Evolutionary conservation across 176 grass and related monocot genomes (phyloP).

Genomic region (Hyparrhenia diplandra): DNA sequence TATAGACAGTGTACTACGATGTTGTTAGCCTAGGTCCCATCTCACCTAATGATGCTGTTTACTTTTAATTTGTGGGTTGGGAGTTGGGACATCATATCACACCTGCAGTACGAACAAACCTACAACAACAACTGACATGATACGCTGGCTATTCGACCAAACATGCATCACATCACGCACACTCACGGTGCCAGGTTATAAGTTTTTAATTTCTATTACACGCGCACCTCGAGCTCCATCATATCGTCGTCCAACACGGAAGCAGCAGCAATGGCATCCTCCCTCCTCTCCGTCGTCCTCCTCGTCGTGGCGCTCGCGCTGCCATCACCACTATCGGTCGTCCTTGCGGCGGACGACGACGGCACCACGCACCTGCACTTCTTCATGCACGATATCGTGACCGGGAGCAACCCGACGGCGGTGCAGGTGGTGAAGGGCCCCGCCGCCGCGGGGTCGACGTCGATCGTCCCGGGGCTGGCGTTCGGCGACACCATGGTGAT

Average conservation of each 20-base stretch:
- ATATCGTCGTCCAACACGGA: too few relatives aligned
- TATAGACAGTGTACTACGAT: too few relatives aligned
- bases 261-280: neutral
- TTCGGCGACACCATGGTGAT: slow-evolving; percentile 33
- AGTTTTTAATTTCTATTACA: too few relatives aligned
- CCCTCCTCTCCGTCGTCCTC: neutral
- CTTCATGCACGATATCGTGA: slow-evolving; percentile 40
- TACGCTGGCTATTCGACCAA: too few relatives aligned
- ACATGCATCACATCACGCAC: neutral
- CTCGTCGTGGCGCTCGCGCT: neutral
- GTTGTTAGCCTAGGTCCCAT: neutral
- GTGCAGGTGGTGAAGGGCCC: slow-evolving; percentile 27
- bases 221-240: too few relatives aligned
- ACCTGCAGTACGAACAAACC: neutral
- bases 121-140: too few relatives aligned
- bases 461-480: neutral
- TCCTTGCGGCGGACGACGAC: neutral
- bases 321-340: neutral
- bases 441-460: neutral
- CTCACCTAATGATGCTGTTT: neutral
- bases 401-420: slow-evolving; percentile 31
- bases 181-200: too few relatives aligned
- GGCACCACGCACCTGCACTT: slow-evolving; percentile 36
- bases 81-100: neutral
- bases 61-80: too few relatives aligned